Percentiles rank a stretch among this genome's conserved stretches.
phyloP scores from a whole-genome alignment of 768 basidiomycete species.

The Tricholoma flavovirens region DNA sequence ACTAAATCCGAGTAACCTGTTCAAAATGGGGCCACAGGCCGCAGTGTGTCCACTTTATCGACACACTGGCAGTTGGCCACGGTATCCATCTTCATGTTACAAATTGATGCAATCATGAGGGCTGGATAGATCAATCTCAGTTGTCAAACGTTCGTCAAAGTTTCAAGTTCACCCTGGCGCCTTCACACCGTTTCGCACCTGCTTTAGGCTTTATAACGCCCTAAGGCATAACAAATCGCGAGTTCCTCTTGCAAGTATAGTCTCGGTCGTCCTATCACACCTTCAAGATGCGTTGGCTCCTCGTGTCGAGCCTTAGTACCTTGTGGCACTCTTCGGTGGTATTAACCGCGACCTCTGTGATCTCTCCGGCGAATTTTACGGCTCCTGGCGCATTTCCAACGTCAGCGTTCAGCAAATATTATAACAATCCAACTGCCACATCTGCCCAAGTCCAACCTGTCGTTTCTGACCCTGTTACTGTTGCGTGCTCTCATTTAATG shows the following conservation, averaged over 20 bases:
- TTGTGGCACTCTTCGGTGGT: slow-evolving; percentile 7
- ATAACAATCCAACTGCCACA: slow-evolving; percentile 69
- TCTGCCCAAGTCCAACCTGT: slow-evolving; percentile 72
- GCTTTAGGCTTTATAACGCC: too few species aligned
- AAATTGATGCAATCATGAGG: too few species aligned
- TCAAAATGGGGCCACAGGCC: too few species aligned
- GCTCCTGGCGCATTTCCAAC: slow-evolving; percentile 63
- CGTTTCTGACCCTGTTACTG: slow-evolving; percentile 65
- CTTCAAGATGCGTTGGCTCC: background rate
- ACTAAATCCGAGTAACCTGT: too few species aligned
- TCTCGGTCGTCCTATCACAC: background rate
- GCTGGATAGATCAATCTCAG: too few species aligned
- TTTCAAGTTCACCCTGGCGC: background rate
- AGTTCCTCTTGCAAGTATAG: too few species aligned
- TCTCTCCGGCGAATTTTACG: slow-evolving; percentile 43
- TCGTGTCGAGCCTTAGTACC: background rate
- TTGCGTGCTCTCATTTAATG: slow-evolving; percentile 20
- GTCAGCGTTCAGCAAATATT: slow-evolving; percentile 57
- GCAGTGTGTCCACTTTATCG: too few species aligned
- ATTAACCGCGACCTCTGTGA: slow-evolving; percentile 13
- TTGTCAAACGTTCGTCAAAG: background rate
- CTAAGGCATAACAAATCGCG: too few species aligned
- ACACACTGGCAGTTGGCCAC: too few species aligned
- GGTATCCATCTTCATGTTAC: too few species aligned
- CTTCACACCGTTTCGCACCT: background rate